A percentile compares a stretch with the other conserved stretches of the same genome.
phyloP scores from a whole-genome alignment of 805 yeast genomes.

The Candida hispaniensis region DNA sequence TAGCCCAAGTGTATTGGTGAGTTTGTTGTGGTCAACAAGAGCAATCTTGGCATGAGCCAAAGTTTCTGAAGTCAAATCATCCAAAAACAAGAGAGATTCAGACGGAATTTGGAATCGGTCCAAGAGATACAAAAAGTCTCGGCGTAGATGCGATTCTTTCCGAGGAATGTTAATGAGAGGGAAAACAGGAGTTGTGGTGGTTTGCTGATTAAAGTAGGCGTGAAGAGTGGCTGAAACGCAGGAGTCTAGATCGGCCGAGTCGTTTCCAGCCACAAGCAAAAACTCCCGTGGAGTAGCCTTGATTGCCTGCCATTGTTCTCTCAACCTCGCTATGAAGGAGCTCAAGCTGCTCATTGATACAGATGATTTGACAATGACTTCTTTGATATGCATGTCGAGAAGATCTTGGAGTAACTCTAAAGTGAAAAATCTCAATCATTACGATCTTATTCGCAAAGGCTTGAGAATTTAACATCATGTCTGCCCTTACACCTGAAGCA shows the following conservation, averaged over 20 bases:
- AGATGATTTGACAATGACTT: not conserved
- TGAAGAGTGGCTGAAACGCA: constrained; percentile 64
- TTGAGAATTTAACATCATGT: constrained; percentile 17
- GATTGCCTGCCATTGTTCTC: constrained; percentile 11
- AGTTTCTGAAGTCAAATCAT: constrained; percentile 41
- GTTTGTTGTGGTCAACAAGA: constrained; percentile 74
- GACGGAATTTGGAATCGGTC: constrained; percentile 36
- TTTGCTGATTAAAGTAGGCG: constrained; percentile 43
- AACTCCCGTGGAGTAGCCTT: constrained; percentile 8
- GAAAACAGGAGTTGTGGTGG: constrained; percentile 29
- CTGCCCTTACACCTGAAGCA: constrained; percentile 32
- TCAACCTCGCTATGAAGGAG: constrained; percentile 1
- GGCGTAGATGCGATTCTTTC: constrained; percentile 55
- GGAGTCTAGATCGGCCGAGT: constrained; percentile 78
- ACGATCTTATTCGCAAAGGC: not conserved
- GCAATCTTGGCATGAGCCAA: constrained; percentile 26
- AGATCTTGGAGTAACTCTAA: not conserved
- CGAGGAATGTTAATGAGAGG: constrained; percentile 70
- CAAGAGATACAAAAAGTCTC: constrained; percentile 56
- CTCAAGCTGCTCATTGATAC: not conserved
- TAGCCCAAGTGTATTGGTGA: constrained; percentile 39
- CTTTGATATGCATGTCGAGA: not conserved
- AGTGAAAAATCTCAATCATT: not conserved
- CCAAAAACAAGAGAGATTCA: constrained; percentile 48
- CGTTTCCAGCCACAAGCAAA: constrained; percentile 62